These are phyloP conservation scores for Pythium monospermum DNA, from an alignment of 352 stramenopile genomes.

Conservation along the genomic window DNA sequence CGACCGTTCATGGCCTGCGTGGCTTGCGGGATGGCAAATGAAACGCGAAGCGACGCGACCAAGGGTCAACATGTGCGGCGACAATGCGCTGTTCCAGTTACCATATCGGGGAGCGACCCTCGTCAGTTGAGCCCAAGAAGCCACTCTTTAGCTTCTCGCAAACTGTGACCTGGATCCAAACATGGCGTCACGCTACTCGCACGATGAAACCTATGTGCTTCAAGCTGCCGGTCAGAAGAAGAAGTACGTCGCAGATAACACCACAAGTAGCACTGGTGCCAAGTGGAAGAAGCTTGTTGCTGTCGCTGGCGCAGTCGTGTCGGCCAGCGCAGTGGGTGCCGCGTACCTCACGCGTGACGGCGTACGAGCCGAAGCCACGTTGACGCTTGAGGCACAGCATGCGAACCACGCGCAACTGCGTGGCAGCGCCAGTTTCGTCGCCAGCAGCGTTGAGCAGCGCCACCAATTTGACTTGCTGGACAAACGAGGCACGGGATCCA, in stretches of 20 bases:
- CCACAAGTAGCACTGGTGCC: neutral
- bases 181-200: constrained; percentile 5
- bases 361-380: neutral
- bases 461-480: neutral
- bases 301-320: neutral
- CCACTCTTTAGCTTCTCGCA: neutral
- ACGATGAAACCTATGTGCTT: constrained; percentile 13
- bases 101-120: too few species aligned
- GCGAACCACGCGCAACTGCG: constrained; percentile 1
- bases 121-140: neutral
- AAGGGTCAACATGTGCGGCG: too few species aligned
- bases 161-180: neutral
- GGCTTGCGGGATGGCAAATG: too few species aligned
- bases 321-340: neutral
- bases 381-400: neutral
- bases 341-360: constrained; percentile 1
- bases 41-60: too few species aligned
- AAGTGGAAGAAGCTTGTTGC: constrained; percentile 1
- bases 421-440: neutral
- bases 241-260: neutral
- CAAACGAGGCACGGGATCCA: neutral
- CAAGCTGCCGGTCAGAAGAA: neutral
- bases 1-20: too few species aligned
- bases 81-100: too few species aligned
- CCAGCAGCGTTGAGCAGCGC: neutral